Evolutionary conservation across 2,329 filamentous ascomycete genomes (phyloP).

Genomic region (Aspergillus alliaceus): DNA sequence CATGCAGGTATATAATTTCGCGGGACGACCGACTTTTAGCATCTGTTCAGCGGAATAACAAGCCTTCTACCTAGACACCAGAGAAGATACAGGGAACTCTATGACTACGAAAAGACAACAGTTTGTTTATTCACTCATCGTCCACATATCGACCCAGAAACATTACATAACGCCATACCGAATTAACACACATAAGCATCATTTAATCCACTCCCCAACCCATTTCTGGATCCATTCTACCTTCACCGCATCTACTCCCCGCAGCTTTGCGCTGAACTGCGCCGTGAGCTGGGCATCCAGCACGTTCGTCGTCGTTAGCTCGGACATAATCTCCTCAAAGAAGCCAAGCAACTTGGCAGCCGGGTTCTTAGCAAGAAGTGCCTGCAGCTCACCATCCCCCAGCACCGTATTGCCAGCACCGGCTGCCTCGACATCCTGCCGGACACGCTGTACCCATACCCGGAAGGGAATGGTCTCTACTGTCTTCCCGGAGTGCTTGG

Average conservation of each 20-base stretch:
- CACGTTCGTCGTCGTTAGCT: conserved; percentile 9
- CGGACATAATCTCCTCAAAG: conserved; percentile 22
- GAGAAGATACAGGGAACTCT: too few relatives aligned
- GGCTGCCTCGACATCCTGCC: conserved; percentile 10
- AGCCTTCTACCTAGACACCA: too few relatives aligned
- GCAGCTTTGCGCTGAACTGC: conserved; percentile 26
- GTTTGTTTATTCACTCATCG: too few relatives aligned
- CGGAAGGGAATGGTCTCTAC: conserved; percentile 7
- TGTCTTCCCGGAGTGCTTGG: not conserved
- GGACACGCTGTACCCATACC: conserved; percentile 17
- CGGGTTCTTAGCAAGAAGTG: conserved; percentile 22
- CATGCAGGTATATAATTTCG: too few relatives aligned
- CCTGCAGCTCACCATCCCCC: conserved; percentile 8
- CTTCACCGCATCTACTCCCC: conserved; percentile 25
- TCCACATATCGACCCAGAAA: too few relatives aligned
- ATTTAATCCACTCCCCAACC: conserved; percentile 33
- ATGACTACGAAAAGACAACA: too few relatives aligned
- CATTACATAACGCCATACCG: too few relatives aligned
- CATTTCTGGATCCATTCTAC: conserved; percentile 36
- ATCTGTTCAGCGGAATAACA: too few relatives aligned
- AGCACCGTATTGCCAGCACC: not conserved
- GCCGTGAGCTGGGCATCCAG: conserved; percentile 16
- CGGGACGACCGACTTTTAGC: too few relatives aligned
- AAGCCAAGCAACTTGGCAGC: conserved; percentile 33
- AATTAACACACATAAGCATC: too few relatives aligned